Conservation (phyloP, 495 filamentous ascomycete species). For the Tuber calosporum region DNA sequence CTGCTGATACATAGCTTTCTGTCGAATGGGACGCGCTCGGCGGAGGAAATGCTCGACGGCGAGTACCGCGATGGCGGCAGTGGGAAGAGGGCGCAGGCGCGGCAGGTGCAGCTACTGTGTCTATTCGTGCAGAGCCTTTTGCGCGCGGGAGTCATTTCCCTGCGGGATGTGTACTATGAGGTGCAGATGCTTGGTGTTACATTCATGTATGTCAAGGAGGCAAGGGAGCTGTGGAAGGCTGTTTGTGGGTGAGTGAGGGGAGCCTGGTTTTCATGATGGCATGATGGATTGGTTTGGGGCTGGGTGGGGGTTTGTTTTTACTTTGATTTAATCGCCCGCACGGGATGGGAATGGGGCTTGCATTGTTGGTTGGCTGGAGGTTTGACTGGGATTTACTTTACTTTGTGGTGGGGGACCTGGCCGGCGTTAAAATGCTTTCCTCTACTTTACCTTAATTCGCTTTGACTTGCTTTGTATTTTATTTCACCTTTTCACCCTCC, state of each 20-base stretch:
- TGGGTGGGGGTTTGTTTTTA: background rate
- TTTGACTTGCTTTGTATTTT: background rate
- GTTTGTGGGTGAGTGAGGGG: constrained; percentile 18
- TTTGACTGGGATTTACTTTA: background rate
- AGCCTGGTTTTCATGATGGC: background rate
- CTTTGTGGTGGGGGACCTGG: background rate
- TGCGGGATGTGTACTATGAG: constrained; percentile 44
- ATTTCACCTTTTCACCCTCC: background rate
- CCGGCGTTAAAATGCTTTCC: background rate
- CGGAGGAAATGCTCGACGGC: constrained; percentile 24
- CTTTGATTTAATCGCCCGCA: background rate
- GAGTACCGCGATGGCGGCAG: constrained; percentile 10
- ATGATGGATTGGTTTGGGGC: background rate
- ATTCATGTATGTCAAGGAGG: constrained; percentile 45
- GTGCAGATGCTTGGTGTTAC: constrained; percentile 46
- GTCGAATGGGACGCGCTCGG: constrained; percentile 29
- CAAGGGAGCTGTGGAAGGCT: constrained; percentile 36
- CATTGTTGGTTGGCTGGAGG: constrained; percentile 1
- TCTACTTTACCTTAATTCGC: background rate
- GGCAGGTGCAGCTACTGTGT: constrained; percentile 43
- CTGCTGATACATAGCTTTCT: constrained; percentile 30
- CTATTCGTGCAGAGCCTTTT: constrained; percentile 45
- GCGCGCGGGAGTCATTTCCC: constrained; percentile 35
- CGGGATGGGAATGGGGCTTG: background rate
- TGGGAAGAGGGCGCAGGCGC: constrained; percentile 35